phyloP scores from a whole-genome alignment of 2,329 filamentous ascomycete species.

The Paecilomyces variotii region DNA sequence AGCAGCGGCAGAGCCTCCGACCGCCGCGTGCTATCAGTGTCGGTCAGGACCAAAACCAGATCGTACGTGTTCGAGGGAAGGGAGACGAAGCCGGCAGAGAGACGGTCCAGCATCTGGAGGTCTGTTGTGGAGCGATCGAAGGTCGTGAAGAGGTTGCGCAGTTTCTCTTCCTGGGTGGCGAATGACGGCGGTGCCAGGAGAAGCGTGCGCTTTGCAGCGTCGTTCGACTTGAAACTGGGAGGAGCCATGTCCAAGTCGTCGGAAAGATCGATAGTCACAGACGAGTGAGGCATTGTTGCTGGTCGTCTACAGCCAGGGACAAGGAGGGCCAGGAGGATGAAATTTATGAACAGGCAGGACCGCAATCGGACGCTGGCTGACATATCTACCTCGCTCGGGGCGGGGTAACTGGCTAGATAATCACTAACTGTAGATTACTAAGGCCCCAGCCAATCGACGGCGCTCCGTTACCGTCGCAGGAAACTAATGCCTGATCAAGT shows the following conservation, averaged over 20 bases:
- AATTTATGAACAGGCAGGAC: background rate
- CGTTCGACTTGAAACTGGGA: slow-evolving; percentile 5
- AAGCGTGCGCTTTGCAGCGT: slow-evolving; percentile 52
- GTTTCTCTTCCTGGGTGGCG: slow-evolving; percentile 71
- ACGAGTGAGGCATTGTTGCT: slow-evolving; percentile 28
- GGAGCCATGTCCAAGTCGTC: slow-evolving; percentile 43
- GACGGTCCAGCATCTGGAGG: slow-evolving; percentile 94
- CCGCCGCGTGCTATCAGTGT: slow-evolving; percentile 59
- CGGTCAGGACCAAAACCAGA: slow-evolving; percentile 72
- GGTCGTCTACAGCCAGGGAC: background rate
- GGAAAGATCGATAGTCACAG: slow-evolving; percentile 49
- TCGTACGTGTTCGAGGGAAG: slow-evolving; percentile 75
- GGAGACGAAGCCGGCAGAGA: slow-evolving; percentile 70
- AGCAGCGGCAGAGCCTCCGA: slow-evolving; percentile 59
- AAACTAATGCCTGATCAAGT: background rate
- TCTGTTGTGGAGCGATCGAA: slow-evolving; percentile 73
- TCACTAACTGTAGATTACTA: background rate
- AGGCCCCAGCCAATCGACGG: background rate
- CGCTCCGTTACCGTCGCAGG: background rate
- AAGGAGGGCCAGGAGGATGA: background rate
- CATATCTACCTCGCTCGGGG: background rate
- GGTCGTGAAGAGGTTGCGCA: slow-evolving; percentile 61
- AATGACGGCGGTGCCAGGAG: slow-evolving; percentile 87
- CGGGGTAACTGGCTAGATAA: background rate
- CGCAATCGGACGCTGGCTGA: background rate